Percentiles rank a stretch among this genome's conserved stretches.
phyloP scores from a whole-genome alignment of 768 basidiomycete species.

The Pleurotus ostreatus region DNA sequence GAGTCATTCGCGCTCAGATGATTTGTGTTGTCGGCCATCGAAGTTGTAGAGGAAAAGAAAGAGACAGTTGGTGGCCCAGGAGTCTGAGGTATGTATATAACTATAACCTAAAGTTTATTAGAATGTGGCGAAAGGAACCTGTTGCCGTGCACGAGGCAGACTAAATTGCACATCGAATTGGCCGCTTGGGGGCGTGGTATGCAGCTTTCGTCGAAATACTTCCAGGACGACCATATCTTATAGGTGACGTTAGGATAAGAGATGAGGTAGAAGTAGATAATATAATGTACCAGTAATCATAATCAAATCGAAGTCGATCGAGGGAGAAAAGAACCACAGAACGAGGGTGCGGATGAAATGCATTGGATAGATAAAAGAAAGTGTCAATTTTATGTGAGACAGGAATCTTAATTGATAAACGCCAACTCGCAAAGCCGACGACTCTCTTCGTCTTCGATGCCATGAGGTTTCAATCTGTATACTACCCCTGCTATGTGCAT shows the following conservation, averaged over 20 bases:
- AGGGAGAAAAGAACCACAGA: background rate
- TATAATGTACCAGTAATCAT: background rate
- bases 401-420: conserved; percentile 38
- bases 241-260: too few relatives aligned
- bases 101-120: background rate
- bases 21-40: background rate
- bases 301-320: background rate
- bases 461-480: conserved; percentile 48
- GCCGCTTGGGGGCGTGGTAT: too few relatives aligned
- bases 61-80: background rate
- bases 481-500: conserved; percentile 55
- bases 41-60: background rate
- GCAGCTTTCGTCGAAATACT: too few relatives aligned
- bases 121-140: background rate
- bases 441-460: conserved; percentile 65
- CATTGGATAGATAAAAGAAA: background rate
- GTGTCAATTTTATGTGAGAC: background rate
- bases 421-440: conserved; percentile 70
- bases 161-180: too few relatives aligned
- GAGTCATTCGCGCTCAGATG: background rate
- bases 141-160: too few relatives aligned
- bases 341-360: background rate
- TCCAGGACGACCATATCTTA: too few relatives aligned
- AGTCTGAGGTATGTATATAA: background rate
- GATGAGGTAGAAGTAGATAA: too few relatives aligned